Conservation (phyloP, 2,329 filamentous ascomycete genomes). For the Pseudopyrenochaeta lycopersici region DNA sequence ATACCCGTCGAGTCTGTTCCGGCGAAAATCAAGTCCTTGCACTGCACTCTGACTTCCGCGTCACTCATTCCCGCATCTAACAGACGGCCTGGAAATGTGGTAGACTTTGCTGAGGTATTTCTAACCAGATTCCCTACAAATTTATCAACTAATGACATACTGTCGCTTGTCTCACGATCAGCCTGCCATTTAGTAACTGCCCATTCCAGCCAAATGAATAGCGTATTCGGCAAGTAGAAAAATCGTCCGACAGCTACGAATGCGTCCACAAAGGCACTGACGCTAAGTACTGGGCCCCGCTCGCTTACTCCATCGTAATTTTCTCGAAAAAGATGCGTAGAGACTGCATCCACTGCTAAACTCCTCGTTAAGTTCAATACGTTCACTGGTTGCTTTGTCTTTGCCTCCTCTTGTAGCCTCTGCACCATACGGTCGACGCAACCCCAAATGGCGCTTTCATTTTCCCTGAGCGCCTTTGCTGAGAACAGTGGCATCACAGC, state of each 20-base stretch:
- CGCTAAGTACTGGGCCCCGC: constrained; percentile 43
- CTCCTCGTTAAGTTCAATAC: constrained; percentile 60
- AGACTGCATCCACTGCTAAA: constrained; percentile 64
- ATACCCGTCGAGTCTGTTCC: constrained; percentile 41
- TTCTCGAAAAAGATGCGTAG: constrained; percentile 62
- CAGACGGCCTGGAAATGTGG: constrained; percentile 60
- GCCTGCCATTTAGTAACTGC: constrained; percentile 45
- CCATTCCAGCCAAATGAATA: constrained; percentile 54
- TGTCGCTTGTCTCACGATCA: constrained; percentile 43
- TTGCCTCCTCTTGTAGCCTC: constrained; percentile 48
- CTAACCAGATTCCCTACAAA: constrained; percentile 55
- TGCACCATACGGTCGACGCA: constrained; percentile 56
- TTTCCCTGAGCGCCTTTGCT: constrained; percentile 54
- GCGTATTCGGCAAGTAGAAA: constrained; percentile 60
- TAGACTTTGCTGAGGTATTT: constrained; percentile 40
- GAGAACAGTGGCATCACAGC: constrained; percentile 61
- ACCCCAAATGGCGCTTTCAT: constrained; percentile 50
- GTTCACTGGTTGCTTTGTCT: constrained; percentile 51
- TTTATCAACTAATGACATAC: constrained; percentile 53
- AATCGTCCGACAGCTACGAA: constrained; percentile 65
- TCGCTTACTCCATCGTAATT: constrained; percentile 61
- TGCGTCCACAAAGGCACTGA: constrained; percentile 62
- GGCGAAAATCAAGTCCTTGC: constrained; percentile 59
- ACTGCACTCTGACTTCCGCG: constrained; percentile 59
- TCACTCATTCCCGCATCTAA: constrained; percentile 54